Base-by-base conservation (phyloP, 352 stramenopile species). In the Globisporangium middletonii region DNA sequence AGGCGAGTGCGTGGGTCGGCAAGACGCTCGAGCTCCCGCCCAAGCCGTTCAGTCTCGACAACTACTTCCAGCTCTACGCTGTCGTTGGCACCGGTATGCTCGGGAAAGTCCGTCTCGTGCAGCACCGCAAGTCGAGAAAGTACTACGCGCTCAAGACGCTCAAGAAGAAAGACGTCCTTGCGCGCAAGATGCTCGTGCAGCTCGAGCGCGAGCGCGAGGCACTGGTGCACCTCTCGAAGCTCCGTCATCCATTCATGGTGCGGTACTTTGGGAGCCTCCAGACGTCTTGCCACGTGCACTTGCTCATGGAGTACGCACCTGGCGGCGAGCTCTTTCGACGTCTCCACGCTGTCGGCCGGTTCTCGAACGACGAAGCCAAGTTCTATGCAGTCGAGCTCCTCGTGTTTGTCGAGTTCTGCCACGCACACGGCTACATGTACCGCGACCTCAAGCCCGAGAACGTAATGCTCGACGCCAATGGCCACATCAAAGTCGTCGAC, bases 381-480 rank as follows among this genome's bases (percentile, higher is more conserved):
- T 93, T 93, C 54, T 93, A 90, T 64, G 79, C 79, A 7, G 69
- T 75, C 1, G 78, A 89, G 54, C 66, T 89, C 18, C 53, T 89
- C 38, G 41, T 77, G n/a, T 83, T 87, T 35, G 62, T 93, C 48
- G 68, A 79, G 49, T 63, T 51, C 13, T 78, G 76, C 16, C 83
- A 91, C 38, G 26, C 33, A 1, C 71, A 83, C 30, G 66, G 69
- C 15, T 86, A 72, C 53, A 89, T 96, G 66, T 96, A 95, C 64
- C 72, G 86, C 8, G 87, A 97, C 50, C 69, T 97, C 38, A 97
- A 97, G 67, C 88, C 88, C 4, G 86, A 96, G 53, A 97, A 97
- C 60, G 76, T 97, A 49, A 55, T 97, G 55, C 64, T 97, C 45
- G 83, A 93, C 47, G 68, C 72, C 3, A 42, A 54, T 5, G 83